phyloP scores from a whole-genome alignment of 768 basidiomycete species.

The Boletus huronensis region DNA sequence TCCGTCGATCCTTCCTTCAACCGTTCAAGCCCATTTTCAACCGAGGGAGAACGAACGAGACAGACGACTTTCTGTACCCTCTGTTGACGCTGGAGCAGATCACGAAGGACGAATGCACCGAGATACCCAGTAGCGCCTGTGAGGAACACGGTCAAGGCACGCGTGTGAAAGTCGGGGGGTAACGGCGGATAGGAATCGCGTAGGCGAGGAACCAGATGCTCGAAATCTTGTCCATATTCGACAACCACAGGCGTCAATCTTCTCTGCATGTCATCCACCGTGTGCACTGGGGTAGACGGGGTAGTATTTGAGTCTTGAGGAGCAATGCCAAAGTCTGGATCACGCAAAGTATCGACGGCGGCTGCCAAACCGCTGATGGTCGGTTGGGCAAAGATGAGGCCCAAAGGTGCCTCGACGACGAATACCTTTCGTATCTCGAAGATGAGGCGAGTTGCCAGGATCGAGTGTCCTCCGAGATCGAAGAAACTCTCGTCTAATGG shows the following conservation, averaged over 20 bases:
- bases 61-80: constrained; percentile 86
- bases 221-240: constrained; percentile 80
- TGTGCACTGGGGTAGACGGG: constrained; percentile 14
- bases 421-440: constrained; percentile 95
- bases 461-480: constrained; percentile 97
- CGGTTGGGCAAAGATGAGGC: constrained; percentile 87
- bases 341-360: constrained; percentile 71
- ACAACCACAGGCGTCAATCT: constrained; percentile 33
- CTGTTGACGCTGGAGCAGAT: constrained; percentile 61
- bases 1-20: constrained; percentile 70
- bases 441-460: constrained; percentile 93
- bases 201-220: constrained; percentile 55
- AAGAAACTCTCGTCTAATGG: constrained; percentile 95
- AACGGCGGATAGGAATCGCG: constrained; percentile 58
- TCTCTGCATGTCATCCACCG: constrained; percentile 11
- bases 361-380: constrained; percentile 75
- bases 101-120: constrained; percentile 85
- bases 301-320: constrained; percentile 28
- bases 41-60: constrained; percentile 73
- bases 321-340: constrained; percentile 76
- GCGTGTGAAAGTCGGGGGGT: constrained; percentile 50
- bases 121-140: constrained; percentile 98
- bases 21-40: constrained; percentile 61
- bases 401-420: constrained; percentile 85
- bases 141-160: constrained; percentile 77